Evolutionary conservation across 106 monocot genomes (phyloP), one percentile per base, ranked within the genome.

Genomic region (Alisma plantagoaquatica): DNA sequence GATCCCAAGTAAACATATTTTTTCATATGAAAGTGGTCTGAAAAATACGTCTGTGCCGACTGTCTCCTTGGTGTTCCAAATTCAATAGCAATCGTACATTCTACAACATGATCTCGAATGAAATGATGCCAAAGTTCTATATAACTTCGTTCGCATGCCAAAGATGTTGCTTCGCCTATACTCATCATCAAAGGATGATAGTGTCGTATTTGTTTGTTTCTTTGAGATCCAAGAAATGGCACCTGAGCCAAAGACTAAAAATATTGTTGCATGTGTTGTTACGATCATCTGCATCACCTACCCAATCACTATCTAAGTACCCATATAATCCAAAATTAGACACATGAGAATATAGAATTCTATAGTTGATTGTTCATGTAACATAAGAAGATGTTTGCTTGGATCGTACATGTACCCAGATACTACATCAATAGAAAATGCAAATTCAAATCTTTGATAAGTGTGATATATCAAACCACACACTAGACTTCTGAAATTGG

Each of bases 371-470:
- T 0, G 59, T 69, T 2, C 2, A 58, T 4, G 28, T 41, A 23
- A 69, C 33, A 25, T 69, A 59, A n/a, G n/a, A n/a, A n/a, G n/a
- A n/a, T 60, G 51, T 53, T 43, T 30, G 10, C 33, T 31, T 11
- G 61, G 61, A 54, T 15, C 31, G 20, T 70, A 53, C 69, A 70
- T 70, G 15, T 61, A 70, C 27, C 61, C 54, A 32, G 61, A 70
- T 2, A 70, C 2, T 9, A 61, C 53, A 46, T 21, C 54, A 1
- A 54, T 25, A 12, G 31, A 1, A 46, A 45, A 69, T 33, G 53
- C 14, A 20, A 61, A 48, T 33, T 61, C 59, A 0, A 56, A 56
- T 3, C 60, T 44, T 21, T 54, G 6, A 26, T 46, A 10, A 10
- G 43, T 59, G 0, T 29, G 30, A 21, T 45, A 59, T 18, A 63